Conservation (phyloP, 495 filamentous ascomycete genomes). For the Neurospora tetrasperma region DNA sequence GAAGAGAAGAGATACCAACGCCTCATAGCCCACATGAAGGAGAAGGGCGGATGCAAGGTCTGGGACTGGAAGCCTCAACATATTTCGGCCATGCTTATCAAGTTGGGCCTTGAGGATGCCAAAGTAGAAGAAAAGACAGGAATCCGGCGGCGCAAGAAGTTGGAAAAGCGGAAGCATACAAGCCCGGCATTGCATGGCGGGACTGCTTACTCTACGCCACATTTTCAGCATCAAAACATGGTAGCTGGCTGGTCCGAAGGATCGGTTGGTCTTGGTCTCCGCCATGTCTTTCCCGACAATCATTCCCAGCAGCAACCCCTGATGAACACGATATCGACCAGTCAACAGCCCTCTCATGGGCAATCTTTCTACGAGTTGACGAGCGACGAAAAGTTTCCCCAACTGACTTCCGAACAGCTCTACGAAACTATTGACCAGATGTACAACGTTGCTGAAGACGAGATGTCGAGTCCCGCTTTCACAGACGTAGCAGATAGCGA, state of each 20-base stretch:
- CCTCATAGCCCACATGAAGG: slow-evolving; percentile 26
- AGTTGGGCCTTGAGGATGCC: slow-evolving; percentile 25
- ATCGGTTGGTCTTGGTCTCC: background rate
- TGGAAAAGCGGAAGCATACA: slow-evolving; percentile 22
- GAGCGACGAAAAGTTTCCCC: slow-evolving; percentile 8
- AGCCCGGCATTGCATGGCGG: slow-evolving; percentile 7
- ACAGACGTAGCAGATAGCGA: background rate
- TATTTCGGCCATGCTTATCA: slow-evolving; percentile 28
- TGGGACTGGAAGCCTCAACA: slow-evolving; percentile 31
- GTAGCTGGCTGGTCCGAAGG: slow-evolving; percentile 18
- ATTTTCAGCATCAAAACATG: slow-evolving; percentile 2
- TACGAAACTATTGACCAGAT: slow-evolving; percentile 32
- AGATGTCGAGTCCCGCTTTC: background rate
- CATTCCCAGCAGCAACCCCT: background rate
- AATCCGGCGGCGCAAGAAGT: slow-evolving; percentile 22
- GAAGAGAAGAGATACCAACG: slow-evolving; percentile 25
- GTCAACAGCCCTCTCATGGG: background rate
- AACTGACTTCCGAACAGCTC: slow-evolving; percentile 28
- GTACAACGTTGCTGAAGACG: slow-evolving; percentile 14
- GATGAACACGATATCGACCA: background rate
- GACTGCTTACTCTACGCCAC: background rate
- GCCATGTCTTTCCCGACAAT: background rate
- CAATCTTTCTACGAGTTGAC: slow-evolving; percentile 8
- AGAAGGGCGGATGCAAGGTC: slow-evolving; percentile 26
- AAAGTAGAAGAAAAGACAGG: slow-evolving; percentile 21